These are phyloP conservation scores for Umbelopsis vinacea DNA, from an alignment of 192 early-diverging fungal species.

Conservation along the genomic window DNA sequence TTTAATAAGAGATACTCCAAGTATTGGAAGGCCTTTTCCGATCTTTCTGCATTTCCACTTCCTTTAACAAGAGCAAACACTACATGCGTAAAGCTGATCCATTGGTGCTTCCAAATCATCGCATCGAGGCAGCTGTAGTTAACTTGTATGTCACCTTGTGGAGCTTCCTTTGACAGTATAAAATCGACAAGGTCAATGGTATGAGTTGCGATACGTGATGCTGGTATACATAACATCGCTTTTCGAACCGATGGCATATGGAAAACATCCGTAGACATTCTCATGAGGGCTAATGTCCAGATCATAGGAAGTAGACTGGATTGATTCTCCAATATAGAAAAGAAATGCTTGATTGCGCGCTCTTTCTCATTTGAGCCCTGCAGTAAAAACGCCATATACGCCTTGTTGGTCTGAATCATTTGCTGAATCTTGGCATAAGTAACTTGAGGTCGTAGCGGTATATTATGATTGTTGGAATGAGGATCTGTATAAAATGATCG, in stretches of 20 bases:
- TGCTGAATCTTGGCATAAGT: conserved; percentile 25
- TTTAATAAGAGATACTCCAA: conserved; percentile 58
- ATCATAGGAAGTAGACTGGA: conserved; percentile 68
- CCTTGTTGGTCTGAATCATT: conserved; percentile 29
- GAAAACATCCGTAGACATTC: conserved; percentile 36
- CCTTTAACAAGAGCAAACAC: conserved; percentile 70
- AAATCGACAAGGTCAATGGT: conserved; percentile 71
- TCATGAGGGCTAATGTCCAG: conserved; percentile 59
- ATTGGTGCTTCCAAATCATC: conserved; percentile 73
- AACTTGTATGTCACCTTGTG: background rate
- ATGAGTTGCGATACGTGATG: conserved; percentile 70
- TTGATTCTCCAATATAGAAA: conserved; percentile 62
- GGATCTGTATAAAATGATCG: conserved; percentile 45
- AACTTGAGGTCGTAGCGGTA: conserved; percentile 18
- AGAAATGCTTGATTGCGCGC: conserved; percentile 51
- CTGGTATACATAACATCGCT: conserved; percentile 69
- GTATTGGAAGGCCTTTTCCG: conserved; percentile 50
- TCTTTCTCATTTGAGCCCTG: conserved; percentile 42
- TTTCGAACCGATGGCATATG: conserved; percentile 57
- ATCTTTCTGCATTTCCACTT: conserved; percentile 54
- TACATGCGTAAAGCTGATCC: conserved; percentile 71
- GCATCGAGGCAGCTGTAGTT: conserved; percentile 57
- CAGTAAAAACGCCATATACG: conserved; percentile 29
- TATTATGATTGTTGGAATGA: conserved; percentile 27
- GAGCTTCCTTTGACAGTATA: conserved; percentile 49